A percentile compares a stretch with the other conserved stretches of the same genome.
Evolutionary conservation across 352 stramenopile species (phyloP).

Genomic region (Phytophthora capsici): DNA sequence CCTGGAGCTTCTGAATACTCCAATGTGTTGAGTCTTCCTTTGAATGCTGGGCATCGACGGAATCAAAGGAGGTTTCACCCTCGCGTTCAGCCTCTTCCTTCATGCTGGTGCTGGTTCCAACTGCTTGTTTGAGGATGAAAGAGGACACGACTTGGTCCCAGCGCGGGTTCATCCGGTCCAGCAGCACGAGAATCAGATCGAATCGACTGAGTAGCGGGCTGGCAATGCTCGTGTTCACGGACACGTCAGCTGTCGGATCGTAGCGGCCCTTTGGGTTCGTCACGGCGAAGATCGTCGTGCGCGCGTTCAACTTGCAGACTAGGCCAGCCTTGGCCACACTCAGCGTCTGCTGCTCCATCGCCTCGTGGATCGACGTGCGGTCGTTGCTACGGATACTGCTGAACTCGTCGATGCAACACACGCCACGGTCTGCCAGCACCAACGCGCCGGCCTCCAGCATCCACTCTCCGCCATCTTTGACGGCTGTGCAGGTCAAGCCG

Average conservation of each 20-base stretch:
- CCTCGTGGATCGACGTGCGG: slow-evolving; percentile 95
- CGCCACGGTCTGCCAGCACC: slow-evolving; percentile 89
- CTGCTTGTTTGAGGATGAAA: slow-evolving; percentile 94
- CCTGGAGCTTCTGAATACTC: slow-evolving; percentile 91
- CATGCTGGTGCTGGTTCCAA: slow-evolving; percentile 34
- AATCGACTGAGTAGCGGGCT: slow-evolving; percentile 97
- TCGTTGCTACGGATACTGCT: slow-evolving; percentile 95
- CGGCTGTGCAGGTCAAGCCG: slow-evolving; percentile 96
- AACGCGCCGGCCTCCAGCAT: slow-evolving; percentile 96
- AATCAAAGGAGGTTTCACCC: slow-evolving; percentile 23
- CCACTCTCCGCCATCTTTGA: slow-evolving; percentile 96
- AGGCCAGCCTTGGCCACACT: slow-evolving; percentile 97
- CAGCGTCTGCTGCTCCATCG: slow-evolving; percentile 98
- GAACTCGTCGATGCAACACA: slow-evolving; percentile 99
- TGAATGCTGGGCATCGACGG: slow-evolving; percentile 8
- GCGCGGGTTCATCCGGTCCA: slow-evolving; percentile 87
- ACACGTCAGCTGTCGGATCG: slow-evolving; percentile 89
- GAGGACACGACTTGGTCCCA: slow-evolving; percentile 95
- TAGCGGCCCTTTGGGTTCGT: slow-evolving; percentile 94
- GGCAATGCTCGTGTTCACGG: slow-evolving; percentile 95
- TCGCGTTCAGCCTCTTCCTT: slow-evolving; percentile 36
- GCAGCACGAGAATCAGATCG: slow-evolving; percentile 96
- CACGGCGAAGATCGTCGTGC: slow-evolving; percentile 95
- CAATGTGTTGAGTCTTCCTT: slow-evolving; percentile 49
- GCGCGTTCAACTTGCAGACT: slow-evolving; percentile 96